A percentile compares a stretch with the other conserved stretches of the same genome.
Conservation (phyloP, 495 filamentous ascomycete genomes). For the Hypoxylon trugodes region DNA sequence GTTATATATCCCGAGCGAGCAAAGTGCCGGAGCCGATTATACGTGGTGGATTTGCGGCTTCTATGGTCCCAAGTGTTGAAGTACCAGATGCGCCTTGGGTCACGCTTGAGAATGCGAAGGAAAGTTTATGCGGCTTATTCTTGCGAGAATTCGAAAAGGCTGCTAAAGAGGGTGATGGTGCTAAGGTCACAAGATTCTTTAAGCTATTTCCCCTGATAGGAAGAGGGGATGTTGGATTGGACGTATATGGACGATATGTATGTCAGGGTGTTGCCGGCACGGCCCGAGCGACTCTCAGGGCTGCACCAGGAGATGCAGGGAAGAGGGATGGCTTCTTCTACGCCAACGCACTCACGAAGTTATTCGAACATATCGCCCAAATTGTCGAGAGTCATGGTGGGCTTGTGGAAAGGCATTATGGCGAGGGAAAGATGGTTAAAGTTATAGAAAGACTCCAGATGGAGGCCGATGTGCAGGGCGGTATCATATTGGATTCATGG, state of each 20-base stretch:
- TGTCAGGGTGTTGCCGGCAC: conserved; percentile 88
- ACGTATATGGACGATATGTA: conserved; percentile 94
- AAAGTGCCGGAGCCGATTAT: conserved; percentile 82
- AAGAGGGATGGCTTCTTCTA: conserved; percentile 84
- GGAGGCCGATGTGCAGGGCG: conserved; percentile 97
- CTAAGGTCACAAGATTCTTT: conserved; percentile 93
- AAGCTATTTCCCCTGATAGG: conserved; percentile 97
- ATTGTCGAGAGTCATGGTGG: conserved; percentile 91
- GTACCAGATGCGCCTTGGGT: conserved; percentile 90
- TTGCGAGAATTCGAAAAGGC: conserved; percentile 95
- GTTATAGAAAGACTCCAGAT: conserved; percentile 93
- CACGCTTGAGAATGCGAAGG: conserved; percentile 85
- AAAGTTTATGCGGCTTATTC: conserved; percentile 87
- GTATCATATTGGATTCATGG: conserved; percentile 95
- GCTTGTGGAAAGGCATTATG: conserved; percentile 93
- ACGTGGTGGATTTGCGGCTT: conserved; percentile 85
- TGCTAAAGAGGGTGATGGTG: conserved; percentile 81
- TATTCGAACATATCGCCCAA: conserved; percentile 97
- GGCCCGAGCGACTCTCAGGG: conserved; percentile 81
- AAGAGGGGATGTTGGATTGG: conserved; percentile 84
- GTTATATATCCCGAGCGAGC: conserved; percentile 82
- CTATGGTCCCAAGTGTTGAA: conserved; percentile 93
- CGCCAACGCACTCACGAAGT: conserved; percentile 84
- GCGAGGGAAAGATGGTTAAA: conserved; percentile 88
- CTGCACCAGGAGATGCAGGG: conserved; percentile 57